phyloP scores from a whole-genome alignment of 768 basidiomycete species.

The Tylopilus rubrobrunneus region DNA sequence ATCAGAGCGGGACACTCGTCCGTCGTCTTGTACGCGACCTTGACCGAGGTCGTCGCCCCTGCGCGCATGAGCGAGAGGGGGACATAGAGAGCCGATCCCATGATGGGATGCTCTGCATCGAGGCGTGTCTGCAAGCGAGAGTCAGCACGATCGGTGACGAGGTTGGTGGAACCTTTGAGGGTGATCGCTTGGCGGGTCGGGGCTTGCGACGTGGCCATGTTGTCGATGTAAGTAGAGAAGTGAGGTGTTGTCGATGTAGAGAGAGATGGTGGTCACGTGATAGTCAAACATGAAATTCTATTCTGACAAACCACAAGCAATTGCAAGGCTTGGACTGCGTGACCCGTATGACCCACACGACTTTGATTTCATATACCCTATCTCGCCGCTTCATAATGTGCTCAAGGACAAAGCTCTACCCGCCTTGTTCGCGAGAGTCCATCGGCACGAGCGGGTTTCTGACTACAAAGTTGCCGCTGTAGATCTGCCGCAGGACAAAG shows the following conservation, averaged over 20 bases:
- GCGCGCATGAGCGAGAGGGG: no score
- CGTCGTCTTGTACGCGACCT: no score
- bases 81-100: no score
- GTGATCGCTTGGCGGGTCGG: conserved; percentile 75
- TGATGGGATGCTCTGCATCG: no score
- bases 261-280: no score
- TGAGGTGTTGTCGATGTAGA: no score
- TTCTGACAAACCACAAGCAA: conserved; percentile 42
- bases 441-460: conserved; percentile 84
- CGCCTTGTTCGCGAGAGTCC: conserved; percentile 78
- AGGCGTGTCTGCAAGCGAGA: no score
- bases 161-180: conserved; percentile 88
- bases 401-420: conserved; percentile 57
- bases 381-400: conserved; percentile 82
- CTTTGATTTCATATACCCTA: conserved; percentile 80
- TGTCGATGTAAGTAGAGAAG: no score
- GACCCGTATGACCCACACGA: conserved; percentile 69
- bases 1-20: no score
- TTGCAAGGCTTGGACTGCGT: conserved; percentile 81
- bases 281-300: no score
- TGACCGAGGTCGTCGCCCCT: no score
- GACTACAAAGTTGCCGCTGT: conserved; percentile 88
- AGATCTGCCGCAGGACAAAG: conserved; percentile 81
- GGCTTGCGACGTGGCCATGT: conserved; percentile 45
- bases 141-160: conserved; percentile 98